Base-by-base conservation (phyloP, 169 alveolate genomes). In the Plasmodium billcollinsi region DNA sequence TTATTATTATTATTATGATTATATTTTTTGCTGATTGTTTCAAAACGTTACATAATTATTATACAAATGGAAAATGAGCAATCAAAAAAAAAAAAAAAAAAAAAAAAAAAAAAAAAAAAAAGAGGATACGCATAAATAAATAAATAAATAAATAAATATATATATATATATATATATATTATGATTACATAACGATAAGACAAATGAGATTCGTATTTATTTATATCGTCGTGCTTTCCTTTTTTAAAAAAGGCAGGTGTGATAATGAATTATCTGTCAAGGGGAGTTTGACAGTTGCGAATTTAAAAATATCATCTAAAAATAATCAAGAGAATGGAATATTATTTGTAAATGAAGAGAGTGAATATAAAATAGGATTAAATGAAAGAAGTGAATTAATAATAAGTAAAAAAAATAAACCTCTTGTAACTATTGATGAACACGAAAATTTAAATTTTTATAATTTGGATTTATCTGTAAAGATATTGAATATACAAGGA, bases 401-500 rank as follows among this genome's bases (percentile, higher is more conserved):
- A 14, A 67, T 80, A 54, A 80, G 90, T 21, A 80, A 71, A 50
- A 80, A 80, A 80, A 80, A 80, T 47, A 80, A 80, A 47, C 90
- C 90, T 26, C 7, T 80, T 18, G 70, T 80, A 80, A 80, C 65
- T 67, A 80, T 80, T 6, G 90, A 80, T 80, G 83, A 69, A 5
- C 83, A 80, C 62, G 90, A 80, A 1, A 80, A 80, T 49, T 5
- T 80, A 45, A 66, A 80, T 71, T 71, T 80, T 59, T 56, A 67
- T 5, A 80, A 80, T 14, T 50, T 66, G 7, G 90, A 80, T 59
- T 59, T 80, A 21, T 54, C 78, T 9, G 90, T 80, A 11, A 80
- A 80, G 33, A 24, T 49, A 20, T 67, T 80, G 70, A 80, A 92
- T 56, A 74, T 94, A 65, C 95, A 93, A 20, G 95, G 95, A 7